These are phyloP conservation scores for Syncephalastrum sp. DNA, from an alignment of 371 early-diverging fungal genomes.

Conservation along the genomic window DNA sequence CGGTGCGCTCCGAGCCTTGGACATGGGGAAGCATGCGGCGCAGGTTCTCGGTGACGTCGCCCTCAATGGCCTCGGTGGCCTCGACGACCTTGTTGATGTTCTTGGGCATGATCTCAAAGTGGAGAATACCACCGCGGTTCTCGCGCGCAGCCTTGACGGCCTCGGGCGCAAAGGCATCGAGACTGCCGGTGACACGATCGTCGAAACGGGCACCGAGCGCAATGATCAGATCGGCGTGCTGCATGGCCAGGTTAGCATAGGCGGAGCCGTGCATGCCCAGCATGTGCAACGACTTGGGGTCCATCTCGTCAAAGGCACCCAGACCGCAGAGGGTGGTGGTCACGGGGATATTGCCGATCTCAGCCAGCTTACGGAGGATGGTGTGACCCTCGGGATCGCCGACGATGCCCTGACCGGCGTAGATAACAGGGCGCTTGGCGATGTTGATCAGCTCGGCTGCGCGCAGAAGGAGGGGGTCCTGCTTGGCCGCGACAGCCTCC, in stretches of 20 bases:
- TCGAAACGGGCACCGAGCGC: constrained; percentile 98
- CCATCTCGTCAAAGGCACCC: constrained; percentile 90
- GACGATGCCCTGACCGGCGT: constrained; percentile 92
- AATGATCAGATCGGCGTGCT: constrained; percentile 91
- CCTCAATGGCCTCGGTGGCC: constrained; percentile 89
- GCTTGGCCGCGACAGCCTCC: constrained; percentile 47
- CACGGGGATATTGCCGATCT: constrained; percentile 90
- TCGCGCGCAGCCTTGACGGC: constrained; percentile 86
- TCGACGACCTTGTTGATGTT: constrained; percentile 97
- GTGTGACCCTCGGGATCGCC: constrained; percentile 80
- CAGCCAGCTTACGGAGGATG: constrained; percentile 76
- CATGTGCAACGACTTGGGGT: constrained; percentile 92
- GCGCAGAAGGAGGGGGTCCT: constrained; percentile 52
- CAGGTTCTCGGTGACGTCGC: constrained; percentile 90
- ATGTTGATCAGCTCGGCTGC: constrained; percentile 84
- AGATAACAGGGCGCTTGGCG: constrained; percentile 91
- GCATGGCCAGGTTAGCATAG: constrained; percentile 97
- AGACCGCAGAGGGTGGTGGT: constrained; percentile 93
- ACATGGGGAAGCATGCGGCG: constrained; percentile 76
- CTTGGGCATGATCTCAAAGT: constrained; percentile 98
- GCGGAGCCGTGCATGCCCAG: constrained; percentile 98
- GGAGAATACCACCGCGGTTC: constrained; percentile 93
- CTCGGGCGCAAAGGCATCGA: constrained; percentile 87
- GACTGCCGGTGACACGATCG: constrained; percentile 95
- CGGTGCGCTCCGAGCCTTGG: constrained; percentile 64